Evolutionary conservation across 306 rosid species (phyloP).

Genomic region (Bauhinia variegata): DNA sequence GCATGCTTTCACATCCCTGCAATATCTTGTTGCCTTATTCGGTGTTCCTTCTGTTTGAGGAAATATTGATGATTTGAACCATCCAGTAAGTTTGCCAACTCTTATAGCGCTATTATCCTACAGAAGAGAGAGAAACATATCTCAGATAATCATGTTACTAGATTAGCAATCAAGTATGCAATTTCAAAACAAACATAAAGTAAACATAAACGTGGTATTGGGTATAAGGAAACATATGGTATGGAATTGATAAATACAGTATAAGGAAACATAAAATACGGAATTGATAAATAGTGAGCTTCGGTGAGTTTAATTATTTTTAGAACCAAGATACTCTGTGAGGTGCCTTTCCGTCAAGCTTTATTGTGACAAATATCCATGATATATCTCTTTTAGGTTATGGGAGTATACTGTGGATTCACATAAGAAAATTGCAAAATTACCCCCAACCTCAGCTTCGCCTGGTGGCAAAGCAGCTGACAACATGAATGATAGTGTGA

Average conservation of each 20-base stretch:
- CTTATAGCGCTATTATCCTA: constrained; percentile 15
- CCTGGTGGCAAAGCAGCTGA: constrained; percentile 41
- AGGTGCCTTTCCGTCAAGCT: constrained; percentile 34
- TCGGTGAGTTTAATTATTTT: constrained; percentile 19
- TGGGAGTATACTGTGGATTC: constrained; percentile 42
- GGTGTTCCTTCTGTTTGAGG: constrained; percentile 20
- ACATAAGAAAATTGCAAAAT: constrained; percentile 40
- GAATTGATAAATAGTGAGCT: constrained; percentile 3
- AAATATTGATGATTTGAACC: not conserved
- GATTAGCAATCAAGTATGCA: constrained; percentile 26
- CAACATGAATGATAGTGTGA: constrained; percentile 42
- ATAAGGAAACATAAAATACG: not conserved
- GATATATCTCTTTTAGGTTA: constrained; percentile 47
- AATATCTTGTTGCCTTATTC: constrained; percentile 27
- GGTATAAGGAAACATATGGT: not conserved
- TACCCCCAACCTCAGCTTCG: constrained; percentile 38
- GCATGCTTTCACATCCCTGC: constrained; percentile 19
- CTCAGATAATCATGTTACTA: constrained; percentile 20
- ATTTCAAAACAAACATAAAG: constrained; percentile 4
- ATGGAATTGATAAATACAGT: not conserved
- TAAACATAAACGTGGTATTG: constrained; percentile 3
- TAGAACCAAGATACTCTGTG: constrained; percentile 7
- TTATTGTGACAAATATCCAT: constrained; percentile 20
- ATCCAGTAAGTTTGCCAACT: constrained; percentile 11
- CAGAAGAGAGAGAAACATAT: constrained; percentile 15